A percentile compares a stretch with the other conserved stretches of the same genome.
phyloP scores from a whole-genome alignment of 176 grass and related monocot species.

The Musa acuminata region DNA sequence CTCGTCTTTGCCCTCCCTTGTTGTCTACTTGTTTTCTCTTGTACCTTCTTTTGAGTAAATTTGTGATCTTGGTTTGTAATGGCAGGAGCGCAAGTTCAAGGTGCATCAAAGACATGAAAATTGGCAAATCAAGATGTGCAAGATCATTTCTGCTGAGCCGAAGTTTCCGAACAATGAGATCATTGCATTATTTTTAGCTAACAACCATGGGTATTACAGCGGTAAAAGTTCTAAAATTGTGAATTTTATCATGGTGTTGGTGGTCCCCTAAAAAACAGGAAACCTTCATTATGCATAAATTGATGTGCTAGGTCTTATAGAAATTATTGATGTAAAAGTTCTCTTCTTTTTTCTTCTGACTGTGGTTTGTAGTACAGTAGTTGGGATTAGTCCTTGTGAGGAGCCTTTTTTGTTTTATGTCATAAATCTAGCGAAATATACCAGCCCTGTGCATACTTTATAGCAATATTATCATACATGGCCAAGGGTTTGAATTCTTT shows the following conservation, averaged over 20 bases:
- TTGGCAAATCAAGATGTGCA: conserved; percentile 75
- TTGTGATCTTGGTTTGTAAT: conserved; percentile 16
- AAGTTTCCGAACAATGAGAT: conserved; percentile 88
- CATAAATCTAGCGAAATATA: too few relatives aligned
- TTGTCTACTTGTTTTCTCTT: not conserved
- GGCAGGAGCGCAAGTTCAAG: conserved; percentile 48
- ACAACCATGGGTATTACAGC: conserved; percentile 40
- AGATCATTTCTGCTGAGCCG: conserved; percentile 59
- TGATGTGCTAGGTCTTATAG: too few relatives aligned
- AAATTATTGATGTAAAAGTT: too few relatives aligned
- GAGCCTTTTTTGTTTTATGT: too few relatives aligned
- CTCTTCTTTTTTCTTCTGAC: too few relatives aligned
- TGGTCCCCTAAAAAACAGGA: not conserved
- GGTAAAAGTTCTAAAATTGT: conserved; percentile 25
- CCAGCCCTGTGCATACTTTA: too few relatives aligned
- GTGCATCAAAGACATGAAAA: conserved; percentile 57
- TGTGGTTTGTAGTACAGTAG: too few relatives aligned
- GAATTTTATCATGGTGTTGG: not conserved
- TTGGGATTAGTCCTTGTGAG: too few relatives aligned
- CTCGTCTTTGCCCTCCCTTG: not conserved
- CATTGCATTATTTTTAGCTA: conserved; percentile 71
- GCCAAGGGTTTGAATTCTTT: too few relatives aligned
- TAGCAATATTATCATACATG: too few relatives aligned
- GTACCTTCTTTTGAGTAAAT: conserved; percentile 1
- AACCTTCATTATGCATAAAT: too few relatives aligned